Base-by-base conservation (phyloP, 1,284 basidiomycete genomes). In the Xerocomus minutiporus region DNA sequence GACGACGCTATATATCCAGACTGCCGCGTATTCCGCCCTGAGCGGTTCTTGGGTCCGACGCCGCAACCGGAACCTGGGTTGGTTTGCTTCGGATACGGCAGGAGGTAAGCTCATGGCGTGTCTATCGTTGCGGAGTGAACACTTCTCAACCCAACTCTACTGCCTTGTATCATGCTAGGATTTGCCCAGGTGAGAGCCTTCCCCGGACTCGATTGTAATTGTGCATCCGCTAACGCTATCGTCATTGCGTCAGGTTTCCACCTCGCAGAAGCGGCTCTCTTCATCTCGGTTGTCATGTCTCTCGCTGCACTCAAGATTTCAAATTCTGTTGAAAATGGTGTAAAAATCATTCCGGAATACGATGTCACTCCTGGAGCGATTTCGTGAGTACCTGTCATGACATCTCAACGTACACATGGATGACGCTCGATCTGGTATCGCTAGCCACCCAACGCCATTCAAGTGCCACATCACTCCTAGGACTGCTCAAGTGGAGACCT, bases 21-120 rank as follows among this genome's bases (percentile, higher is more conserved):
- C 62, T 1, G n/a, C n/a, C 36, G 5, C 2, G 36, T 46, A 1
- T 69, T 66, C 32, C 29, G 44, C 4, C 67, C 64, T 5, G 67
- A 66, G n/a, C 52, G 61, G 17, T 66, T 61, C 50, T 54, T 69
- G 0, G 59, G 61, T 0, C 47, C 57, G 1, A 50, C n/a, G 0
- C 53, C 58, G 0, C 55, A 63, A 20, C 59, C 55, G 12, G 61
- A 63, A 8, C 36, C 36, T 8, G 17, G 17, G 8, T 38, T 38
- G 36, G 36, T 38, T 20, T 38, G 36, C 17, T 38, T 38, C 8
- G 64, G 59, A 8, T 65, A 43, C 8, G 62, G 64, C 0, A 58
- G 64, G 49, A 53, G 64, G 64, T 57, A 51, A 64, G 64, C 53
- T 23, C 1, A 53, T 41, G 2, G 8, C 44, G 6, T 13, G 1